Base-by-base conservation (phyloP, 176 grass and related monocot genomes). In the Secale cereale region DNA sequence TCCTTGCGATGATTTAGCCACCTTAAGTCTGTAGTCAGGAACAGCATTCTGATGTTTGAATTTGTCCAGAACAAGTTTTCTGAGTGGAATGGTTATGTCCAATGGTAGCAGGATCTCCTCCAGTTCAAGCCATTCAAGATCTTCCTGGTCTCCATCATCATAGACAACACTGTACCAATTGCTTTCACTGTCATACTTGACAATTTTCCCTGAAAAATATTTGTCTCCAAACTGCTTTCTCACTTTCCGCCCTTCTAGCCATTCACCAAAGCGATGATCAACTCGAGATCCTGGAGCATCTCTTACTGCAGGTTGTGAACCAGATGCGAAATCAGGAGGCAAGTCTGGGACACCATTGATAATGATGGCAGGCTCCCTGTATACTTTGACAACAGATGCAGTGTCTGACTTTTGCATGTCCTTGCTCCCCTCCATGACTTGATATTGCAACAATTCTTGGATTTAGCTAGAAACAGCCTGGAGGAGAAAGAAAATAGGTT, bases 101-200 rank as follows among this genome's bases (percentile, higher is more conserved):
- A 98, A 85, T 36, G 96, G 93, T 19, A 91, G 40, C 67, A 98
- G 78, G 37, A 89, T 19, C 19, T 88, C 70, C 86, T 95, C 96
- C 76, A 98, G 83, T 88, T 98, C 96, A 20, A 75, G n/a, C 96
- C 91, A 95, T 70, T 98, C 91, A 22, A 98, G 87, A 92, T 95
- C 96, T 90, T 98, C 96, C 76, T 86, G 82, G 86, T 98, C 96
- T 61, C 93, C 93, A 72, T 98, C 96, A 73, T 94, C 87, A 40
- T 98, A 98, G 56, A 89, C 85, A 32, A 98, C 59, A 70, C 5
- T 91, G 84, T 98, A 98, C 96, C 96, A 98, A 86, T 98, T 98
- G 69, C 67, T 86, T 91, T 95, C 84, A 74, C 70, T 88, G 70
- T 98, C 87, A 90, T 94, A 91, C 62, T 81, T 86, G 62, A 59